Percentiles rank a stretch among this genome's conserved stretches.
phyloP scores from a whole-genome alignment of 176 grass and related monocot species.

The Thinopyrum elongatum region DNA sequence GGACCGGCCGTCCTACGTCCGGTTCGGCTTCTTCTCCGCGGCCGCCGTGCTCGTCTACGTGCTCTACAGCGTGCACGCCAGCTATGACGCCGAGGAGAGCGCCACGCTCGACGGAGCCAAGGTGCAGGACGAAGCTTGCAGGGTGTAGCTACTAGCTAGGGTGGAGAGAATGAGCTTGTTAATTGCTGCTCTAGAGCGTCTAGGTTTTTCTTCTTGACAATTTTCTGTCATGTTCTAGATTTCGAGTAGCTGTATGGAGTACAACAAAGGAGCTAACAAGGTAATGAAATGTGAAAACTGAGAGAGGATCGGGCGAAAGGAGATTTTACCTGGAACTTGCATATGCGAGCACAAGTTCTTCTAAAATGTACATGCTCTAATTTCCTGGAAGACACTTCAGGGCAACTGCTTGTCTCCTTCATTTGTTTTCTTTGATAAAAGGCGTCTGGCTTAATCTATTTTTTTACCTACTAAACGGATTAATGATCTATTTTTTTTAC shows the following conservation, averaged over 20 bases:
- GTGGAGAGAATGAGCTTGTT: neutral
- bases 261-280: constrained; percentile 18
- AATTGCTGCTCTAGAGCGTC: neutral
- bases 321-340: neutral
- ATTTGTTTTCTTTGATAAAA: neutral
- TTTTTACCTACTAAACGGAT: no score
- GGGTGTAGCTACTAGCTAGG: constrained; percentile 20
- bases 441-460: no score
- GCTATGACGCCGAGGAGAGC: constrained; percentile 81
- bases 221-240: neutral
- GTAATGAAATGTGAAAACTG: neutral
- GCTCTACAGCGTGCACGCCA: constrained; percentile 84
- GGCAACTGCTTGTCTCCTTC: neutral
- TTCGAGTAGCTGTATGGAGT: neutral
- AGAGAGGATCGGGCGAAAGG: neutral
- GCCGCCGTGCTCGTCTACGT: constrained; percentile 59
- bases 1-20: constrained; percentile 59
- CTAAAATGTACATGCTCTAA: constrained; percentile 9
- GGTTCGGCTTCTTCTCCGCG: constrained; percentile 69
- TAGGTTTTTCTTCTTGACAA: neutral
- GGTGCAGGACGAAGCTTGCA: constrained; percentile 48
- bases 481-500: no score
- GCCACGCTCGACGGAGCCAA: constrained; percentile 36
- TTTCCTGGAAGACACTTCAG: neutral
- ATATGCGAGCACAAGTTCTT: neutral